phyloP scores from a whole-genome alignment of 2,329 filamentous ascomycete species.

The Talaromyces sp. region DNA sequence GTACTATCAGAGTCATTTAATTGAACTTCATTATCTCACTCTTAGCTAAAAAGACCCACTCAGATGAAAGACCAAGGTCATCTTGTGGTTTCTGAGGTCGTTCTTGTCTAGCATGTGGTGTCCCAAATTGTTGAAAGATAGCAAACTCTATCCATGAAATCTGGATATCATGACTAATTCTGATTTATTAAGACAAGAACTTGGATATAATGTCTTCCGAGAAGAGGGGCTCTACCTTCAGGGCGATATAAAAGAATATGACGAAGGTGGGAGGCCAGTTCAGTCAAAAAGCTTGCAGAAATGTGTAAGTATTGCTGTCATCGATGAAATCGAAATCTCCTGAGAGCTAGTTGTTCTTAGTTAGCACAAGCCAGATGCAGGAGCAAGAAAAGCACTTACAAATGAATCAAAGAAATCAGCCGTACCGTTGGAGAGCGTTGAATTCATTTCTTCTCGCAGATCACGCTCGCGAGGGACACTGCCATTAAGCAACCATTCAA shows the following conservation, averaged over 20 bases:
- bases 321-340: not conserved
- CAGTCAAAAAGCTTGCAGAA: not conserved
- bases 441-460: not conserved
- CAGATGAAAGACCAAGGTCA: not conserved
- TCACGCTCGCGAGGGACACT: not conserved
- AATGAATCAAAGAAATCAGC: not conserved
- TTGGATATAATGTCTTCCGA: not conserved
- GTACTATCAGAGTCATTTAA: not conserved
- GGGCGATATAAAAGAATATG: not conserved
- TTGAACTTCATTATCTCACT: not conserved
- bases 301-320: conserved; percentile 5
- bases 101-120: not conserved
- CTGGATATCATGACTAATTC: not conserved
- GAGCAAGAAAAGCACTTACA: conserved; percentile 2
- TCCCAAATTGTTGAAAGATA: too few relatives aligned
- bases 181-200: not conserved
- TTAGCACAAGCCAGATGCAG: not conserved
- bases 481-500: not conserved
- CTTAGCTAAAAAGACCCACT: not conserved
- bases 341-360: not conserved
- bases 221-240: not conserved
- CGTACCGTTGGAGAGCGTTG: not conserved
- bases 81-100: not conserved
- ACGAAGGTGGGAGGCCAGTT: not conserved
- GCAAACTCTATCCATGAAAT: not conserved